Conservation (phyloP, 768 basidiomycete species). For the Cystobasidium ongulense region DNA sequence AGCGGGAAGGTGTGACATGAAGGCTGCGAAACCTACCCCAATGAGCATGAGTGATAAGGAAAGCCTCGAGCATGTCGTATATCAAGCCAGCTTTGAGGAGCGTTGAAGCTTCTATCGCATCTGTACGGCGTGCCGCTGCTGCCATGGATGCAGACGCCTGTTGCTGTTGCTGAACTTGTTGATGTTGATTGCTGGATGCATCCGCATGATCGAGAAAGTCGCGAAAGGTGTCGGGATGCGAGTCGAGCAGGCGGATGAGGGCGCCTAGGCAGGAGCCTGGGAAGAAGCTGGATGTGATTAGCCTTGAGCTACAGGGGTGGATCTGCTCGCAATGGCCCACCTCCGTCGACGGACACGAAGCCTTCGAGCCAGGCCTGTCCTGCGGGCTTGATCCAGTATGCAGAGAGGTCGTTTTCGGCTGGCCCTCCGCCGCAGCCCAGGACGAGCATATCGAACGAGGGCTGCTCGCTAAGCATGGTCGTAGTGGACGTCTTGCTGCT, state of each 20-base stretch:
- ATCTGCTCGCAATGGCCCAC: background rate
- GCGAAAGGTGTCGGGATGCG: conserved; percentile 6
- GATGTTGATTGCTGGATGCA: background rate
- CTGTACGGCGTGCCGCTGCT: background rate
- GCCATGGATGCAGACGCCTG: background rate
- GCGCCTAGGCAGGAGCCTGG: conserved; percentile 27
- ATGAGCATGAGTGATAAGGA: conserved; percentile 31
- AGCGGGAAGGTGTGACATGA: background rate
- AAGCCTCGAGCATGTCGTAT: background rate
- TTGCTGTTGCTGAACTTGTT: conserved; percentile 3
- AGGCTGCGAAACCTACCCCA: conserved; percentile 7
- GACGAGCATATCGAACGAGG: conserved; percentile 30
- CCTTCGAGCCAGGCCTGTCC: conserved; percentile 67
- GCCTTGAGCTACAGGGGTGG: background rate
- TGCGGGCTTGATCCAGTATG: conserved; percentile 75
- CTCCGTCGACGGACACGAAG: conserved; percentile 67
- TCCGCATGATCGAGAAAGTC: conserved; percentile 18
- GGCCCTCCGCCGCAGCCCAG: conserved; percentile 77
- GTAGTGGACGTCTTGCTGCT: background rate
- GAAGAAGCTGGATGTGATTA: background rate
- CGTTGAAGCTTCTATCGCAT: background rate
- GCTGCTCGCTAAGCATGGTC: background rate
- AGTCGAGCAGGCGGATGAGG: conserved; percentile 6
- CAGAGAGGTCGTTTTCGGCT: conserved; percentile 77
- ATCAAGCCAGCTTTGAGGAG: conserved; percentile 17